Conservation (phyloP, 2,329 filamentous ascomycete species). For the Emmonsiellopsis sp. region DNA sequence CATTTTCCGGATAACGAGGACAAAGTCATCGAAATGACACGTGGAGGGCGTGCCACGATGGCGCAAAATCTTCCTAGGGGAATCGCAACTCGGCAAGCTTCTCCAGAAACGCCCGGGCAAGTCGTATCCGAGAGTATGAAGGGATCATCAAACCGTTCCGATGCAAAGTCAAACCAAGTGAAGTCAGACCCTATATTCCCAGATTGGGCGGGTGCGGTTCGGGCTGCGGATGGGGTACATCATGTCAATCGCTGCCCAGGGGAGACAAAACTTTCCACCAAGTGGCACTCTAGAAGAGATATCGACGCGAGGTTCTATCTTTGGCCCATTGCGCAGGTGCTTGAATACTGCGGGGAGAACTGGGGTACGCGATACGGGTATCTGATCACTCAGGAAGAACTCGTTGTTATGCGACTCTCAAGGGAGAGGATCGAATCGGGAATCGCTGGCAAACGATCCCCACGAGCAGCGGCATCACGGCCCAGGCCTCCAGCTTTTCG, state of each 20-base stretch:
- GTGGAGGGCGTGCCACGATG: constrained; percentile 2
- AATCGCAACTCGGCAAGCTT: neutral
- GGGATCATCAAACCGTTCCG: neutral
- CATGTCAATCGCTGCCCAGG: constrained; percentile 3
- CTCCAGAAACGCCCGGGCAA: neutral
- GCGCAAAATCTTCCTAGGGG: neutral
- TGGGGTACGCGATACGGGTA: constrained; percentile 5
- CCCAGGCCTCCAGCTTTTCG: neutral
- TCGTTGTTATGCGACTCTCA: constrained; percentile 2
- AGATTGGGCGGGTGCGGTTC: constrained; percentile 1
- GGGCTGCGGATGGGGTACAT: neutral
- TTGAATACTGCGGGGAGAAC: neutral
- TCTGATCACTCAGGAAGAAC: constrained; percentile 2
- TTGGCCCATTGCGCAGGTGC: neutral
- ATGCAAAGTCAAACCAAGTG: neutral
- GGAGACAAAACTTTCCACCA: constrained; percentile 1
- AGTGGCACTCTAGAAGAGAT: neutral
- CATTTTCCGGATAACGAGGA: neutral
- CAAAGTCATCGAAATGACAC: constrained; percentile 5
- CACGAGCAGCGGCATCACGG: neutral
- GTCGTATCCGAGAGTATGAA: neutral
- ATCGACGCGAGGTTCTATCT: neutral
- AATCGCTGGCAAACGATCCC: neutral
- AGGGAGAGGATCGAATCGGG: neutral
- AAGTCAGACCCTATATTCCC: neutral